A percentile compares a stretch with the other conserved stretches of the same genome.
Conservation (phyloP, 495 filamentous ascomycete genomes). For the Aspergillus asperescens region DNA sequence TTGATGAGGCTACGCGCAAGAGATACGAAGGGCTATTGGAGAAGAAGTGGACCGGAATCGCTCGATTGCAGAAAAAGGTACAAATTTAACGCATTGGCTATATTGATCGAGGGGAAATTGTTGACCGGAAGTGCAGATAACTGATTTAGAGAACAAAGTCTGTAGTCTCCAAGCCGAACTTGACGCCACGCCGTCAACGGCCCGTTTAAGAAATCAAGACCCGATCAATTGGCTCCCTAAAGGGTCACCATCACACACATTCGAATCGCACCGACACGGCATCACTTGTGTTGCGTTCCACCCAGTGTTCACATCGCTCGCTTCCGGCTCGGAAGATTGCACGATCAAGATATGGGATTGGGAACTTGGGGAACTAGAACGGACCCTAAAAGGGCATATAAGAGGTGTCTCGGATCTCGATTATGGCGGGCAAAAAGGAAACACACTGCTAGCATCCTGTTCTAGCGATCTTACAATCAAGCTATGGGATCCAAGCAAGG, state of each 20-base stretch:
- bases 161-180: constrained; percentile 71
- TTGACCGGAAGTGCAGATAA: constrained; percentile 56
- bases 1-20: constrained; percentile 71
- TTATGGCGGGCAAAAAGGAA: constrained; percentile 82
- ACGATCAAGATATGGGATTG: constrained; percentile 99
- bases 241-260: constrained; percentile 56
- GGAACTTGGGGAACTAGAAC: constrained; percentile 89
- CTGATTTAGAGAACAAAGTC: constrained; percentile 81
- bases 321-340: constrained; percentile 87
- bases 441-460: constrained; percentile 84
- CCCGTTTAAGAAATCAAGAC: constrained; percentile 75
- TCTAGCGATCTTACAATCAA: constrained; percentile 91
- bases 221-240: constrained; percentile 83
- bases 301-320: constrained; percentile 84
- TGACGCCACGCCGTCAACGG: constrained; percentile 79
- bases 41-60: constrained; percentile 94
- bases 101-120: background rate
- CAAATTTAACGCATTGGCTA: constrained; percentile 10
- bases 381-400: constrained; percentile 90
- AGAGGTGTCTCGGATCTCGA: constrained; percentile 86
- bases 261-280: constrained; percentile 77
- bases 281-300: constrained; percentile 93
- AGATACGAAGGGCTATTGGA: constrained; percentile 88
- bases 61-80: constrained; percentile 88
- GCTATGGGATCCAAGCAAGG: constrained; percentile 88